Evolutionary conservation across 2,329 filamentous ascomycete genomes (phyloP).

Genomic region (Stagonosporopsis vannaccii): DNA sequence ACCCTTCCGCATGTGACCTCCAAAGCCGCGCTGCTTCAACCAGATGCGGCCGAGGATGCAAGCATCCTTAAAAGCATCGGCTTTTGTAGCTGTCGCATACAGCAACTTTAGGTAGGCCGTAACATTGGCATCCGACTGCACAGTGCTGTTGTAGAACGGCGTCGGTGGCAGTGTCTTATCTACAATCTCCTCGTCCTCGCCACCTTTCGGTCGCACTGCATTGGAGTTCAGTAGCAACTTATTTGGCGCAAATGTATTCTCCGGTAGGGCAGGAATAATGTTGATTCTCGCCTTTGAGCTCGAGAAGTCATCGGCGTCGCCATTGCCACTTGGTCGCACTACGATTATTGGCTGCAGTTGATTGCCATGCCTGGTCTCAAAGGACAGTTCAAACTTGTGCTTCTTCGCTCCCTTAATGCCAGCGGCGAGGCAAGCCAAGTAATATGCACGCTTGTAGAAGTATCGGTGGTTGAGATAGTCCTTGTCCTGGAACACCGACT

Average conservation of each 20-base stretch:
- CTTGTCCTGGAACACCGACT: constrained; percentile 84
- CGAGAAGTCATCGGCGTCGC: constrained; percentile 48
- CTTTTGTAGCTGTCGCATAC: constrained; percentile 72
- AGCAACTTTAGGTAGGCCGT: constrained; percentile 78
- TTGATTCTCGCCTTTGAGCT: constrained; percentile 62
- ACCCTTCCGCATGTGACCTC: constrained; percentile 71
- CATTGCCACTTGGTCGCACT: constrained; percentile 49
- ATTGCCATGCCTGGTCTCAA: constrained; percentile 75
- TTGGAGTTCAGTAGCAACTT: constrained; percentile 76
- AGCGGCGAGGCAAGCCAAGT: constrained; percentile 80
- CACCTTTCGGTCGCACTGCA: constrained; percentile 68
- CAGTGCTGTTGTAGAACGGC: constrained; percentile 86
- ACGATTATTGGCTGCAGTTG: constrained; percentile 74
- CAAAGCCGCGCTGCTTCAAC: constrained; percentile 87
- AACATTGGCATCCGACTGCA: constrained; percentile 79
- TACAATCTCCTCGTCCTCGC: constrained; percentile 53
- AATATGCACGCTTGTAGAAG: constrained; percentile 94
- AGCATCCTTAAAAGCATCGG: constrained; percentile 78
- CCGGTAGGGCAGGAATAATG: constrained; percentile 77
- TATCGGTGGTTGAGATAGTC: constrained; percentile 93
- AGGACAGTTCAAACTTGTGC: constrained; percentile 65
- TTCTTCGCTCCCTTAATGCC: constrained; percentile 68
- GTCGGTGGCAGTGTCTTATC: constrained; percentile 60
- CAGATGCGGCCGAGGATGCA: constrained; percentile 87
- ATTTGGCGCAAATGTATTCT: constrained; percentile 71